Percentiles rank a stretch among this genome's conserved stretches.
Conservation (phyloP, 257 asterid species). For the Petunia axillaris region DNA sequence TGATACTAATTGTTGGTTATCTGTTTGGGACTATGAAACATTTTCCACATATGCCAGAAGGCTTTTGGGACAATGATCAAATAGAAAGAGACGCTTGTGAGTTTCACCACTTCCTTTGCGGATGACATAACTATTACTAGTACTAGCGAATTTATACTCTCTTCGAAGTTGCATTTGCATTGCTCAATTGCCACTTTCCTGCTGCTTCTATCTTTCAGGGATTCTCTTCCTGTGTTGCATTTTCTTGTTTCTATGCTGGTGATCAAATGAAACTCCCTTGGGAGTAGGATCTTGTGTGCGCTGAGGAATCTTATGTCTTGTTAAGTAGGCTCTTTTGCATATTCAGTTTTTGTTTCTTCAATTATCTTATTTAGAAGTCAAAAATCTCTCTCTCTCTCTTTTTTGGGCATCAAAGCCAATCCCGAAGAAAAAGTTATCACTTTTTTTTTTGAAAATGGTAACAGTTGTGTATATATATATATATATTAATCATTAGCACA, state of each 20-base stretch:
- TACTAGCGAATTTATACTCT: background rate
- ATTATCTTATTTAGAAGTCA: background rate
- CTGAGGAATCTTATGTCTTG: background rate
- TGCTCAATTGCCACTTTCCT: too few species aligned
- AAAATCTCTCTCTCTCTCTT: background rate
- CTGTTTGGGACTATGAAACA: background rate
- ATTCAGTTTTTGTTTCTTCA: background rate
- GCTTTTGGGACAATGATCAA: background rate
- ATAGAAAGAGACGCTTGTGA: background rate
- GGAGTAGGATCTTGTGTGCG: background rate
- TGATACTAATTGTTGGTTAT: constrained; percentile 9
- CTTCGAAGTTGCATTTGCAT: background rate
- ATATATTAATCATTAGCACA: too few species aligned
- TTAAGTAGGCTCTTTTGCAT: background rate
- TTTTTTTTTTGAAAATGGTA: too few species aligned
- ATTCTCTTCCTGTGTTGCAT: background rate
- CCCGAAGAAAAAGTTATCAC: background rate
- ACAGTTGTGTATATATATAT: too few species aligned
- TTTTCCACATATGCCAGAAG: background rate
- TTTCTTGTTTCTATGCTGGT: background rate
- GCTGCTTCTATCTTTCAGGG: too few species aligned
- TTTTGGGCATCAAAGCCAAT: background rate
- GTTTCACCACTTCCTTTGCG: background rate
- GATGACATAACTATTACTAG: background rate
- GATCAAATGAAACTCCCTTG: background rate